Base-by-base conservation (phyloP, 441 rosid genomes). In the Omphalea diandra region DNA sequence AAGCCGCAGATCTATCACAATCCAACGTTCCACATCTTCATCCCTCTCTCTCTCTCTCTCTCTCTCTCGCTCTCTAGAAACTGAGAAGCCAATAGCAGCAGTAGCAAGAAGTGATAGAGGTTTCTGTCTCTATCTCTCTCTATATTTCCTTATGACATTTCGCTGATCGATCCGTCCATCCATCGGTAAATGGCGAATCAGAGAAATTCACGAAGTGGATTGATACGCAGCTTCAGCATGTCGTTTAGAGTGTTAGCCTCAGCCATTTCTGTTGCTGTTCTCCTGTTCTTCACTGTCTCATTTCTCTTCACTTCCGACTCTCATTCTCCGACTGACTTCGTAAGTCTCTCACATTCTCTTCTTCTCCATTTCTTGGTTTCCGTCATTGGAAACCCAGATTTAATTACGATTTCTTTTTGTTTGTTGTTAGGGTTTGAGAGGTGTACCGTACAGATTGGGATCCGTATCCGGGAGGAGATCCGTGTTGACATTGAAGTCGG, bases 401-500 rank as follows among this genome's bases (percentile, higher is more conserved):
- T 11, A 17, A 53, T 10, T 63, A 5, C 33, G 12, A 12, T 24
- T 9, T n/a, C 40, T 18, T 50, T 31, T 36, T 43, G 18, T 8
- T 33, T 35, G n/a, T 11, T 69, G 52, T 67, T 85, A 88, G 96
- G 88, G 79, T 70, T 73, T 81, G 26, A 72, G 62, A 31, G 67
- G 76, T 14, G 83, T 63, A 52, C 46, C 80, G 0, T 70, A 75
- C 66, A 88, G 84, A 67, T 69, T 83, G 20, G 93, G 85, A n/a
- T n/a, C n/a, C n/a, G n/a, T n/a, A 83, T 82, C 87, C 64, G 67
- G 76, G 1, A 79, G 96, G 67, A 88, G 99, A 79, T 88, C 93
- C 74, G 85, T 90, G 3, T 78, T 93, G 76, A 96, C 94, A 38
- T 75, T 90, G 63, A 95, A 95, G 74, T 81, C 92, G 68, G 96